Percentiles rank a stretch among this genome's conserved stretches.
Conservation (phyloP, 2,329 filamentous ascomycete genomes). For the Thyridium curvatum region DNA sequence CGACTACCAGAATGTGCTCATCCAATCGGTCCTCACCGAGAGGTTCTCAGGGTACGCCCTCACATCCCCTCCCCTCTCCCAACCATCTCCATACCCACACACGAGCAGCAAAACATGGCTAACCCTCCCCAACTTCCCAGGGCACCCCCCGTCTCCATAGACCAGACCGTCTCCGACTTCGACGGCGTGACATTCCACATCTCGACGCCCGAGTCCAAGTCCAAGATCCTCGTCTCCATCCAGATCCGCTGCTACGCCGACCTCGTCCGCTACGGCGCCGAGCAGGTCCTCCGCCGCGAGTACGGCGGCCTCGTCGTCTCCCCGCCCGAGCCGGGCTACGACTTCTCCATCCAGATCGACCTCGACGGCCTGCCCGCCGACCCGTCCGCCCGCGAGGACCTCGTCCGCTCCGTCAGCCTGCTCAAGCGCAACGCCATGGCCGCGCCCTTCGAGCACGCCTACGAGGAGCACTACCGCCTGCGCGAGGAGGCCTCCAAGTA, state of each 20-base stretch:
- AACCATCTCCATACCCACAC: not conserved
- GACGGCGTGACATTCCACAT: conserved; percentile 98
- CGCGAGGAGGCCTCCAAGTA: conserved; percentile 87
- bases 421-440: conserved; percentile 99
- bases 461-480: conserved; percentile 82
- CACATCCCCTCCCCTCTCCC: conserved; percentile 10
- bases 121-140: conserved; percentile 42
- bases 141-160: conserved; percentile 79
- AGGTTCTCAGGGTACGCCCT: conserved; percentile 73
- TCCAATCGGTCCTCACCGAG: conserved; percentile 93
- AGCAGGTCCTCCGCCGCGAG: conserved; percentile 86
- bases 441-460: conserved; percentile 94
- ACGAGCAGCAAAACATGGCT: conserved; percentile 6
- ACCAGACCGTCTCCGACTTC: conserved; percentile 98
- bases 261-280: conserved; percentile 85
- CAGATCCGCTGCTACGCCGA: conserved; percentile 93
- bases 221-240: conserved; percentile 90
- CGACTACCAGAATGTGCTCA: conserved; percentile 97
- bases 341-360: conserved; percentile 91
- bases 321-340: conserved; percentile 76
- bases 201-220: conserved; percentile 89
- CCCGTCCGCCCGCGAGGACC: conserved; percentile 74
- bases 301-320: conserved; percentile 87
- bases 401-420: conserved; percentile 81
- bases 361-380: conserved; percentile 78